Percentiles rank a stretch among this genome's conserved stretches.
Evolutionary conservation across 169 alveolate genomes (phyloP).

Genomic region (Cryptosporidium xiaoi): DNA sequence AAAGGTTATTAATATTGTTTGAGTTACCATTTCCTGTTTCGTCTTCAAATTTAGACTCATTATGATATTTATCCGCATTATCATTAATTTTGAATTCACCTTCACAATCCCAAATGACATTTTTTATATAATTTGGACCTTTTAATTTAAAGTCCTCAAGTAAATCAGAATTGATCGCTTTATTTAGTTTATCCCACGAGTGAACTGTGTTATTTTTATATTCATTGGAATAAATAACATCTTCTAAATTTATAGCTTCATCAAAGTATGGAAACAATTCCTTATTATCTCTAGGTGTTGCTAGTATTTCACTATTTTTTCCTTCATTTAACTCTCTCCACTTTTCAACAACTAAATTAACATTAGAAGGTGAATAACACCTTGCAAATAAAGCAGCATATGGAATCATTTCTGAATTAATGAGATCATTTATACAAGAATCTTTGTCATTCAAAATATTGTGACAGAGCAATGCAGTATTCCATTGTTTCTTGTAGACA

Average conservation of each 20-base stretch:
- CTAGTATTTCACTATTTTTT: conserved; percentile 11
- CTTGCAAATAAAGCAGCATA: conserved; percentile 90
- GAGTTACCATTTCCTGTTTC: background rate
- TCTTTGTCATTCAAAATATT: conserved; percentile 78
- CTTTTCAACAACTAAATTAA: conserved; percentile 77
- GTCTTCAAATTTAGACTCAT: background rate
- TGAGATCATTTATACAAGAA: conserved; percentile 81
- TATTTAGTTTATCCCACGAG: conserved; percentile 39
- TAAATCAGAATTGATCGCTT: conserved; percentile 32
- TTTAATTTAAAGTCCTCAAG: conserved; percentile 22
- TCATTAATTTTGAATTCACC: background rate
- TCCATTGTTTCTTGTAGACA: conserved; percentile 78
- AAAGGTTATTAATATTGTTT: background rate
- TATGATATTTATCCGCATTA: background rate
- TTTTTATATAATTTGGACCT: conserved; percentile 34
- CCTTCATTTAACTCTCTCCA: conserved; percentile 79
- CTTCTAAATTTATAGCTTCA: conserved; percentile 23
- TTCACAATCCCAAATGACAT: conserved; percentile 46
- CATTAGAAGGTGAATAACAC: conserved; percentile 85
- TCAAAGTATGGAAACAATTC: conserved; percentile 25
- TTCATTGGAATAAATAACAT: background rate
- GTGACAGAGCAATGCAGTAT: conserved; percentile 85
- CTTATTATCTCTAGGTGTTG: conserved; percentile 24
- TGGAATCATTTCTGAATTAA: conserved; percentile 82
- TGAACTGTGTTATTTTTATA: background rate